Evolutionary conservation across 2,329 filamentous ascomycete genomes (phyloP), one percentile per base, ranked within the genome.

Genomic region (Didymella keratinophila): DNA sequence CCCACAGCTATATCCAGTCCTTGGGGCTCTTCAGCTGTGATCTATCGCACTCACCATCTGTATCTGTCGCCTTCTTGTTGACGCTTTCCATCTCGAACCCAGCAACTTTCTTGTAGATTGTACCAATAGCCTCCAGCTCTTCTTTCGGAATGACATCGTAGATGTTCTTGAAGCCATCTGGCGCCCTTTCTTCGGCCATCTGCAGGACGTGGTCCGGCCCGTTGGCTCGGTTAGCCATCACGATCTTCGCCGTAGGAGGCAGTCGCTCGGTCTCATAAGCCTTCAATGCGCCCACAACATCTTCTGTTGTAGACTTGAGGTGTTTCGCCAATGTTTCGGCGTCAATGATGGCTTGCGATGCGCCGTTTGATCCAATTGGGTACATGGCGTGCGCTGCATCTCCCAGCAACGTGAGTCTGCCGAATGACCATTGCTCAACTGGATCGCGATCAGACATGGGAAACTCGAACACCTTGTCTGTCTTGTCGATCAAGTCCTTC

Each of bases 121-220:
- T 61, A 0, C 77, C 77, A 44, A 79, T 75, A 8, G 72, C 72
- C 52, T 79, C 77, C 27, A 80, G 59, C 58, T 80, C 78, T 8
- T 78, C 71, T 46, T 72, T 75, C 1, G 76, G 73, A 52, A 79
- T 76, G 8, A 79, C 71, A 62, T 79, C 75, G 53, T 79, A 73
- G 9, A 81, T 72, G 44, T 80, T 75, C 39, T 72, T 68, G 32
- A 73, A 73, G 1, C 68, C 69, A 41, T 79, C 72, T 2, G 79
- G 78, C 2, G 79, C 79, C 23, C 80, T 62, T 63, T 81, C 78
- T 57, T 81, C 75, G 1, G 78, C 79, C 36, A 82, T 66, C 60
- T 81, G 78, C 66, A 82, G 58, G 4, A 82, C 79, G 62, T 81
- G 79, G 61, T 82, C 79, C 3, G 79, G 79, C 1, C 80, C 79